phyloP scores from a whole-genome alignment of 208 protist species.

The Trypanosoma avium region DNA sequence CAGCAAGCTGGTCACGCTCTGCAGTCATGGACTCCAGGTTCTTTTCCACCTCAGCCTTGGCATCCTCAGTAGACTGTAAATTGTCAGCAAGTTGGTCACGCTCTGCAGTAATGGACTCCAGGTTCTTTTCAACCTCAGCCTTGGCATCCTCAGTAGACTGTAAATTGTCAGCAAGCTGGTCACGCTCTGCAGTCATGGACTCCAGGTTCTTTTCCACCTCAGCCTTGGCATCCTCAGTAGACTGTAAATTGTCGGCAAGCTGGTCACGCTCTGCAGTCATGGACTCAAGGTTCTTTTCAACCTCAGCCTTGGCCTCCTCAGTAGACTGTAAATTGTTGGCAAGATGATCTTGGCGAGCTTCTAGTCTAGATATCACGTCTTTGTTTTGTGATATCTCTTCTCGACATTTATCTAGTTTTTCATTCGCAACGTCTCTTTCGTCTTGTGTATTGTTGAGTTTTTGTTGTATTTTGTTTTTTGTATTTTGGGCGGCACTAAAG shows the following conservation, averaged over 20 bases:
- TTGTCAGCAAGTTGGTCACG: neutral
- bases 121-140: neutral
- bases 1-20: constrained; percentile 26
- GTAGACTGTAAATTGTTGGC: neutral
- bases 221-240: constrained; percentile 22
- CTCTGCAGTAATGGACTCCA: neutral
- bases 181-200: constrained; percentile 19
- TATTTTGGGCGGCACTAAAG: too few species aligned
- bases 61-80: neutral
- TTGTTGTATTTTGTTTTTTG: too few species aligned
- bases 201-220: constrained; percentile 30
- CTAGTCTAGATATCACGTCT: too few species aligned
- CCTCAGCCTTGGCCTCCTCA: neutral
- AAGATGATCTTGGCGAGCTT: neutral
- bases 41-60: constrained; percentile 30
- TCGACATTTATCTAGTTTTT: neutral
- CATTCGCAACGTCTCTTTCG: too few species aligned
- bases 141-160: neutral
- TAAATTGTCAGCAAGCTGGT: constrained; percentile 25
- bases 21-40: constrained; percentile 15
- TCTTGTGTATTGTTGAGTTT: too few species aligned
- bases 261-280: neutral
- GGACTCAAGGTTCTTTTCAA: neutral
- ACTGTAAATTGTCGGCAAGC: constrained; percentile 1
- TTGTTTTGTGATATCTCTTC: too few species aligned